Conservation (phyloP, 1,284 basidiomycete species). For the Gymnopus androsaceus region DNA sequence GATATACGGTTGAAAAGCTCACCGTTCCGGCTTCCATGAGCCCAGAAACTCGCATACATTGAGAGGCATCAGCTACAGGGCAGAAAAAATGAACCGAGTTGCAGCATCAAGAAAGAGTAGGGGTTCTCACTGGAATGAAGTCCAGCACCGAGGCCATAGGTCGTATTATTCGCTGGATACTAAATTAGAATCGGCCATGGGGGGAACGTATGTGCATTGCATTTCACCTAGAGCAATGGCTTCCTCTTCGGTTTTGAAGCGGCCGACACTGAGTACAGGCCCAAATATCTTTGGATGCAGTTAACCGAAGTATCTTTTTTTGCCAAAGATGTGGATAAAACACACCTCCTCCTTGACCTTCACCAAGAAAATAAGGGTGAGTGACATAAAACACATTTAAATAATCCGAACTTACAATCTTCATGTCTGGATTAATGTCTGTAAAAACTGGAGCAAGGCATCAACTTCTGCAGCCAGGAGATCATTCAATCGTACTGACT, state of each 20-base stretch:
- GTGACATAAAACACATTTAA: conserved; percentile 11
- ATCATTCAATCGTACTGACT: conserved; percentile 49
- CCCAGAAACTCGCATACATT: conserved; percentile 83
- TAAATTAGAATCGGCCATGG: neutral
- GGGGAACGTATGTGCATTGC: neutral
- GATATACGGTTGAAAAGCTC: conserved; percentile 26
- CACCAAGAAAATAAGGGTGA: conserved; percentile 10
- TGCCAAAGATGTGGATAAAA: conserved; percentile 4
- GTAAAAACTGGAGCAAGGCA: conserved; percentile 60
- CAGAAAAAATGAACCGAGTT: neutral
- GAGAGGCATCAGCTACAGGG: conserved; percentile 72
- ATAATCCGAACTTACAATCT: conserved; percentile 56
- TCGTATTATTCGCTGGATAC: conserved; percentile 83
- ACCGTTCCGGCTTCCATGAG: conserved; percentile 86
- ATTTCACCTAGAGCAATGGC: conserved; percentile 27
- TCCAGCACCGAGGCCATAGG: conserved; percentile 73
- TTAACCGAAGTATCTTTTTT: neutral
- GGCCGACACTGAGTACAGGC: conserved; percentile 76
- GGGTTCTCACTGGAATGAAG: conserved; percentile 70
- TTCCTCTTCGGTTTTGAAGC: conserved; percentile 80
- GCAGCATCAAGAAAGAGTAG: conserved; percentile 2
- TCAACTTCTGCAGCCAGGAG: neutral
- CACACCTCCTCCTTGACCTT: conserved; percentile 76
- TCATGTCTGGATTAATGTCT: conserved; percentile 72
- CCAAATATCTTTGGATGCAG: conserved; percentile 72